A percentile compares a stretch with the other conserved stretches of the same genome.
Evolutionary conservation across 108 stramenopile species (phyloP).

Genomic region (Nitzschia sp.): DNA sequence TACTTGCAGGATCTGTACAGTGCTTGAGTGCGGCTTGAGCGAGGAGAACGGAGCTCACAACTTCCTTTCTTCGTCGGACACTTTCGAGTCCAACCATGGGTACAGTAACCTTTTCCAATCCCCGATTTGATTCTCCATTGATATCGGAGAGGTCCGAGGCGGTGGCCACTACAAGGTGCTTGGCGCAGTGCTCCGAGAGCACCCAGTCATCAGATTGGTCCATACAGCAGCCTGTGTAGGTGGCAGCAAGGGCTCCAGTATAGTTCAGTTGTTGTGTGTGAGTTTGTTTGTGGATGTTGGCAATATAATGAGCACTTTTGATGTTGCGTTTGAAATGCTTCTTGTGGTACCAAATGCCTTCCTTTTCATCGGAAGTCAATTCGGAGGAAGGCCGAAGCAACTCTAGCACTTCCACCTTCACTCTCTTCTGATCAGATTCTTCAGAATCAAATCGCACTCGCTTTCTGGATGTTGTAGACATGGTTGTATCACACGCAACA

Average conservation of each 20-base stretch:
- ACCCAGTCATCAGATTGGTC: neutral
- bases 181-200: constrained; percentile 11
- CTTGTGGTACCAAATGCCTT: constrained; percentile 14
- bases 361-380: constrained; percentile 1
- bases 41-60: neutral
- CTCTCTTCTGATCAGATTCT: neutral
- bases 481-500: too few relatives aligned
- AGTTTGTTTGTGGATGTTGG: neutral
- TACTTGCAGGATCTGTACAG: neutral
- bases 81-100: constrained; percentile 1
- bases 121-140: constrained; percentile 5
- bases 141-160: neutral
- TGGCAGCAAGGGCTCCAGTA: constrained; percentile 3
- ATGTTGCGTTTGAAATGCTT: neutral
- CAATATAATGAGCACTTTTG: neutral
- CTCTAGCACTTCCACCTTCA: constrained; percentile 2
- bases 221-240: constrained; percentile 8
- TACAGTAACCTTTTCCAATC: constrained; percentile 9
- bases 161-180: constrained; percentile 3
- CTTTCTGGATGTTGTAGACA: neutral
- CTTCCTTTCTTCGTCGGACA: constrained; percentile 10
- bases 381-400: neutral
- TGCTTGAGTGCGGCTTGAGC: constrained; percentile 4
- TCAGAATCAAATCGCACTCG: constrained; percentile 14
- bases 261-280: neutral